phyloP scores from a whole-genome alignment of 2,329 filamentous ascomycete species.

The Parascedosporium putredinis region DNA sequence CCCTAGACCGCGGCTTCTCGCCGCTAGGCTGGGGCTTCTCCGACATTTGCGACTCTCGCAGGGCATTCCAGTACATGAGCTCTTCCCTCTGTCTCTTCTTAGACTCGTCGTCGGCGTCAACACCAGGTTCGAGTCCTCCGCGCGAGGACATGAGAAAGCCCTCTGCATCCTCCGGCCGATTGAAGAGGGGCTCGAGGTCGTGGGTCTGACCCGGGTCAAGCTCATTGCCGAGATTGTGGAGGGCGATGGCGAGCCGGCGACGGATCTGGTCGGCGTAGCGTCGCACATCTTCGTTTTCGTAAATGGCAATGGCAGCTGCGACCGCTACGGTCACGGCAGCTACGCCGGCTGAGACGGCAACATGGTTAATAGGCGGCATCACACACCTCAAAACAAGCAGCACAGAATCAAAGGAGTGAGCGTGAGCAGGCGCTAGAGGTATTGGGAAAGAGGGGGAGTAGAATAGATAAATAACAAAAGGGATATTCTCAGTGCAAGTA shows the following conservation, averaged over 20 bases:
- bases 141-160: conserved; percentile 45
- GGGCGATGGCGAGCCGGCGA: conserved; percentile 48
- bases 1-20: conserved; percentile 14
- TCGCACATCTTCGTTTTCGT: conserved; percentile 54
- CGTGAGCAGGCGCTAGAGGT: no score
- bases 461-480: no score
- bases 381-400: neutral
- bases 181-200: conserved; percentile 45
- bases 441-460: no score
- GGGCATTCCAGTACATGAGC: conserved; percentile 54
- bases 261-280: conserved; percentile 52
- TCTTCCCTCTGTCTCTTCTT: conserved; percentile 53
- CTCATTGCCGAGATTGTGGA: conserved; percentile 48
- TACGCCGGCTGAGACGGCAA: conserved; percentile 45
- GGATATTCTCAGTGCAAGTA: no score
- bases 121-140: conserved; percentile 32
- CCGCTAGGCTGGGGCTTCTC: conserved; percentile 9
- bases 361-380: conserved; percentile 48
- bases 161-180: conserved; percentile 55
- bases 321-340: conserved; percentile 47
- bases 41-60: conserved; percentile 36
- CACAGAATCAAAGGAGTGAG: neutral
- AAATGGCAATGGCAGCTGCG: conserved; percentile 48
- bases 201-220: conserved; percentile 32
- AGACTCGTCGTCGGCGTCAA: conserved; percentile 54